Evolutionary conservation across 163 green algal genomes (phyloP).

Genomic region (Coccomyxa subellipsoidea): DNA sequence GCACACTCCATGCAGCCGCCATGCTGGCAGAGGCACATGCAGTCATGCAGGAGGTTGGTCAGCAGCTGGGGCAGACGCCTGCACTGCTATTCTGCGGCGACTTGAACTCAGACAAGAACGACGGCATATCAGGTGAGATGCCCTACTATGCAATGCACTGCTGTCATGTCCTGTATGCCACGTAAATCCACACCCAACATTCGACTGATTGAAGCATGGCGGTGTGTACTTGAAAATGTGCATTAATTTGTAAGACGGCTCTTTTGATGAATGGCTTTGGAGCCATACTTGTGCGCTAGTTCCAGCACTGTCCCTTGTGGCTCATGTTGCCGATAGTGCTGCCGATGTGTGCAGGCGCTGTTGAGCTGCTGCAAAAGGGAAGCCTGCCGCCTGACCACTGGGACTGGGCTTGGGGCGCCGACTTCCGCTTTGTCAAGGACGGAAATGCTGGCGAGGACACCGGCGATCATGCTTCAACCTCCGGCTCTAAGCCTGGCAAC

Average conservation of each 20-base stretch:
- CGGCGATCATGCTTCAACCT: background rate
- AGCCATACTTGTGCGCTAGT: too few relatives aligned
- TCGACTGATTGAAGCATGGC: too few relatives aligned
- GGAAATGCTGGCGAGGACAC: constrained; percentile 43
- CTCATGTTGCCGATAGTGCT: background rate
- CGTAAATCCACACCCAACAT: too few relatives aligned
- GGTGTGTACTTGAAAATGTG: too few relatives aligned
- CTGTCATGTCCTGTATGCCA: too few relatives aligned
- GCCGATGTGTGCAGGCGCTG: constrained; percentile 42
- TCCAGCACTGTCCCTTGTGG: too few relatives aligned
- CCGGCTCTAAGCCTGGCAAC: background rate
- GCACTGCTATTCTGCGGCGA: constrained; percentile 80
- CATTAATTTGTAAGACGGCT: too few relatives aligned
- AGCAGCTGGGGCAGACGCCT: constrained; percentile 15
- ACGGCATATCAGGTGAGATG: constrained; percentile 71
- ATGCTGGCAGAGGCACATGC: constrained; percentile 30
- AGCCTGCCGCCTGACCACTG: constrained; percentile 64
- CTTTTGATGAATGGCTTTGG: too few relatives aligned
- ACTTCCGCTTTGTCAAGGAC: constrained; percentile 52
- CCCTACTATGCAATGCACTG: too few relatives aligned
- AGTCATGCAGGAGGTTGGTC: constrained; percentile 34
- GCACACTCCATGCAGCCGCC: constrained; percentile 77
- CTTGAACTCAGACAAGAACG: constrained; percentile 86
- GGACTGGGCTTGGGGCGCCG: constrained; percentile 73
- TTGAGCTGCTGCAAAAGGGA: constrained; percentile 76